These are phyloP conservation scores for Candida khao-thaluensis DNA, from an alignment of 805 yeast genomes.

Conservation along the genomic window DNA sequence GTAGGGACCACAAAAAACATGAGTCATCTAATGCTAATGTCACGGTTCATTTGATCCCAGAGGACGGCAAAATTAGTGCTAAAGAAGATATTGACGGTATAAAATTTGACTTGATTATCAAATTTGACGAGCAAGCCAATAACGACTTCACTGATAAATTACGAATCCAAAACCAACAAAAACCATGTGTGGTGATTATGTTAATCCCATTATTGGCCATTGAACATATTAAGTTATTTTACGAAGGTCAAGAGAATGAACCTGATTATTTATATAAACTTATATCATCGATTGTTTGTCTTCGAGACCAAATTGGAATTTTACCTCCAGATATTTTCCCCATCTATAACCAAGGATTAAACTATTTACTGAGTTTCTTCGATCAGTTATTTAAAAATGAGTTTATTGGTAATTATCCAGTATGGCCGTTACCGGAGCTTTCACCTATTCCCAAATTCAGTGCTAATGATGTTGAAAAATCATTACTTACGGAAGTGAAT, in stretches of 20 bases:
- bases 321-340: constrained; percentile 80
- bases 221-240: constrained; percentile 71
- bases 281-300: constrained; percentile 78
- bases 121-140: constrained; percentile 59
- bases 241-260: constrained; percentile 21
- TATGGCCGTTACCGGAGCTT: constrained; percentile 82
- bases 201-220: constrained; percentile 76
- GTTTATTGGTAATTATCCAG: constrained; percentile 24
- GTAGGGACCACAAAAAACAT: constrained; percentile 17
- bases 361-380: constrained; percentile 63
- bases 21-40: constrained; percentile 15
- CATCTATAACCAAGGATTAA: constrained; percentile 63
- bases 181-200: constrained; percentile 57
- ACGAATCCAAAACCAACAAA: constrained; percentile 27
- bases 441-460: constrained; percentile 60
- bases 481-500: constrained; percentile 70
- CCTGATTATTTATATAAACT: constrained; percentile 57
- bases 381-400: constrained; percentile 29
- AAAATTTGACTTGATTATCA: constrained; percentile 58
- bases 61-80: constrained; percentile 3
- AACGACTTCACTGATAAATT: constrained; percentile 28
- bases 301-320: constrained; percentile 78
- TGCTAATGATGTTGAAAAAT: constrained; percentile 75
- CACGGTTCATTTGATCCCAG: constrained; percentile 45
- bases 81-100: constrained; percentile 16